Conservation (phyloP, 768 basidiomycete species). For the Trametes villosa region DNA sequence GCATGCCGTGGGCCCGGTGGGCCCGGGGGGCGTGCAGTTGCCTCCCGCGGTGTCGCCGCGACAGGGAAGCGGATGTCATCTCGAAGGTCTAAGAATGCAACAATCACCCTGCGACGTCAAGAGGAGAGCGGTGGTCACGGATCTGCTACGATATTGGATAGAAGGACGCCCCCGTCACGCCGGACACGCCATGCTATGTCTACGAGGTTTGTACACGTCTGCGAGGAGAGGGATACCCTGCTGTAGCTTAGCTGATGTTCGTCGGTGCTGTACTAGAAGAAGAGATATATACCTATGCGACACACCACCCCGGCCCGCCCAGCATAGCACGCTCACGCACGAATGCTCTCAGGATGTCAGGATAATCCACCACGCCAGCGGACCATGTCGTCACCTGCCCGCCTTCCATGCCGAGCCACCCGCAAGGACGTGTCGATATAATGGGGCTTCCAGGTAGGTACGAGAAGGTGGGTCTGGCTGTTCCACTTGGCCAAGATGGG, state of each 20-base stretch:
- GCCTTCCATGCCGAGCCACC: too few species aligned
- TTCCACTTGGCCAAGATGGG: not conserved
- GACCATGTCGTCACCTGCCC: too few species aligned
- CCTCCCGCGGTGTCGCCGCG: constrained; percentile 8
- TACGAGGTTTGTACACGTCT: not conserved
- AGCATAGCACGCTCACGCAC: too few species aligned
- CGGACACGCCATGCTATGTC: too few species aligned
- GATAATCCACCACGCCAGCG: too few species aligned
- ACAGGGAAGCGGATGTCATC: not conserved
- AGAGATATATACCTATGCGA: not conserved
- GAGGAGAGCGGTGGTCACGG: not conserved
- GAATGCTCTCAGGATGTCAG: too few species aligned
- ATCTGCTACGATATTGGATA: not conserved
- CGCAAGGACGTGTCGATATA: too few species aligned
- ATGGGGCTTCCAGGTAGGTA: too few species aligned
- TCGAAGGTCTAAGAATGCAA: too few species aligned
- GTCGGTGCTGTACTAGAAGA: not conserved
- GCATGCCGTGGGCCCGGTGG: constrained; percentile 8
- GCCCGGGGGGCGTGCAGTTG: not conserved
- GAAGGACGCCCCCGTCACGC: not conserved
- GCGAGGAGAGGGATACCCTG: not conserved
- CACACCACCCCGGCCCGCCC: too few species aligned
- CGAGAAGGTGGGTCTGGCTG: too few species aligned
- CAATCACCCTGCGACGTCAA: not conserved
- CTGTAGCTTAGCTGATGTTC: not conserved